A percentile compares a stretch with the other conserved stretches of the same genome.
These are phyloP conservation scores for Trichoderma reesei DNA, from an alignment of 495 filamentous ascomycete genomes.

Conservation along the genomic window DNA sequence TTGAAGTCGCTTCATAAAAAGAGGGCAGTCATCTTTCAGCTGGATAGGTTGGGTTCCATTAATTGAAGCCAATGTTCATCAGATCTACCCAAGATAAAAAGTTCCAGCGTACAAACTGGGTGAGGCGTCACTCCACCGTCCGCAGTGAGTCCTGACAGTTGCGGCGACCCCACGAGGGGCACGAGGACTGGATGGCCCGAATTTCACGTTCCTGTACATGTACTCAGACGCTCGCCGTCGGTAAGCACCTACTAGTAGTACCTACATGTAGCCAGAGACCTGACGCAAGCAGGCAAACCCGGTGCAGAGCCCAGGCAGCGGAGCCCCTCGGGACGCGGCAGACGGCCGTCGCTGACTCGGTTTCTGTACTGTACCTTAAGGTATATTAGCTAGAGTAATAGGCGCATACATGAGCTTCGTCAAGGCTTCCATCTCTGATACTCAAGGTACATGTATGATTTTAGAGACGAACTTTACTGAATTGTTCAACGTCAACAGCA, in stretches of 20 bases:
- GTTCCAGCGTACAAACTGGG: not conserved
- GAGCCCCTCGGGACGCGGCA: not conserved
- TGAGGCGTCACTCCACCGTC: constrained; percentile 1
- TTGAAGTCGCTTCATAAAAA: no score
- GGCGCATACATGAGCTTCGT: not conserved
- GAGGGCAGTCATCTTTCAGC: no score
- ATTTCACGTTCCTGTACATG: not conserved
- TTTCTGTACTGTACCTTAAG: no score
- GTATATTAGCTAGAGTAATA: no score
- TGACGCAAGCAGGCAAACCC: not conserved
- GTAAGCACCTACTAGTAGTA: no score
- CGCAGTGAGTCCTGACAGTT: not conserved
- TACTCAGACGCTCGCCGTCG: not conserved
- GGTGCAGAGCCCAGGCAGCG: not conserved
- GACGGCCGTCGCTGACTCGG: no score
- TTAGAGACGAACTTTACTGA: no score
- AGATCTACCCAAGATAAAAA: not conserved
- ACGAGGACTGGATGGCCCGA: not conserved
- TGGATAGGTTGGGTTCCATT: no score
- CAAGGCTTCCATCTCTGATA: no score
- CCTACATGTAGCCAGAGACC: not conserved
- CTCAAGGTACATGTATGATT: no score
- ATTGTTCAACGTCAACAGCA: no score
- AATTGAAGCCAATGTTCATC: no score
- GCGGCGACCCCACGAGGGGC: constrained; percentile 5